Percentiles rank a stretch among this genome's conserved stretches.
Evolutionary conservation across 2,329 filamentous ascomycete species (phyloP).

Genomic region (Cyphellophora attinorum): DNA sequence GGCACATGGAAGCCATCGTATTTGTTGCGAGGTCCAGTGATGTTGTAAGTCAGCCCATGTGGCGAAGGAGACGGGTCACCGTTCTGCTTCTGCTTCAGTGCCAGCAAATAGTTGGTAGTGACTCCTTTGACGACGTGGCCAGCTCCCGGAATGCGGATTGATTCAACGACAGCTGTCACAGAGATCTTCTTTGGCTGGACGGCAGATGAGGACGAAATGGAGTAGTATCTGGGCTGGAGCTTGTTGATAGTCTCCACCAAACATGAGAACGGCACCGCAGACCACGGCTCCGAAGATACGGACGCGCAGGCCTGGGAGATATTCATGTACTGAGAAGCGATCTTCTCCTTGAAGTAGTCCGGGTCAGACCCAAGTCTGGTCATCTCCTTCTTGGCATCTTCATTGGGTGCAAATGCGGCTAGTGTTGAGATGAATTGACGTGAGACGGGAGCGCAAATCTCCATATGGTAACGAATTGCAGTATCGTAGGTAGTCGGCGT

Average conservation of each 20-base stretch:
- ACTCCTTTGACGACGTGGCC: slow-evolving; percentile 80
- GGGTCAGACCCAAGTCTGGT: slow-evolving; percentile 82
- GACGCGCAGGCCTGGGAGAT: slow-evolving; percentile 74
- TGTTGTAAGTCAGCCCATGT: slow-evolving; percentile 76
- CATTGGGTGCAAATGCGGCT: slow-evolving; percentile 79
- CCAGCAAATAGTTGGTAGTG: slow-evolving; percentile 90
- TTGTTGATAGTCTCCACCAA: slow-evolving; percentile 91
- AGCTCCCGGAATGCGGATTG: slow-evolving; percentile 65
- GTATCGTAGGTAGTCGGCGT: slow-evolving; percentile 95
- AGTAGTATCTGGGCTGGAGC: slow-evolving; percentile 97
- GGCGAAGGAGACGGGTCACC: slow-evolving; percentile 72
- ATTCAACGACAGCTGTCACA: slow-evolving; percentile 90
- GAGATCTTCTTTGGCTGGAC: slow-evolving; percentile 93
- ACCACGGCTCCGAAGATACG: slow-evolving; percentile 67
- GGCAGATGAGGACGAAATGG: slow-evolving; percentile 91
- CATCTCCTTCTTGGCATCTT: slow-evolving; percentile 78
- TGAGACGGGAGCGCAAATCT: slow-evolving; percentile 89
- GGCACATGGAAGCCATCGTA: slow-evolving; percentile 93
- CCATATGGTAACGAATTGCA: slow-evolving; percentile 88
- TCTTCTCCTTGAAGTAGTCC: slow-evolving; percentile 85
- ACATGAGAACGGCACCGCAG: slow-evolving; percentile 80
- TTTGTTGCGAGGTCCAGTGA: slow-evolving; percentile 86
- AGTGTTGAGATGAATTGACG: slow-evolving; percentile 87
- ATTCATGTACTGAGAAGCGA: slow-evolving; percentile 74
- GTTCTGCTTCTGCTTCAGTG: slow-evolving; percentile 94